Evolutionary conservation across 257 asterid genomes (phyloP), one percentile per base, ranked within the genome.

Genomic region (Rehmannia glutinosa): DNA sequence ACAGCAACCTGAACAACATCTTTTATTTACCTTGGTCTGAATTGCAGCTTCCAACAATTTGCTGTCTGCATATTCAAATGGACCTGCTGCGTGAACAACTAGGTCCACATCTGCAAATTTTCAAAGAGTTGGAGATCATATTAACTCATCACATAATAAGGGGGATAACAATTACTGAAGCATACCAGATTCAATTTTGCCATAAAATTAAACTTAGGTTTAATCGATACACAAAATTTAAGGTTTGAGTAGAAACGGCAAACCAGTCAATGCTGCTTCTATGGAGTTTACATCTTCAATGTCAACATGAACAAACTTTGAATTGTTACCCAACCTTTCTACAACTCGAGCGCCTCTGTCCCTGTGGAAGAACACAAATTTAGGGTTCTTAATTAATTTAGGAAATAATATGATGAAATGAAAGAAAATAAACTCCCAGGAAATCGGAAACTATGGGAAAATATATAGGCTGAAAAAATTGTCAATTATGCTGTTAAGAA

Each of bases 21-120:
- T 28, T 28, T 28, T 42, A 8, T 8, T 52, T 52, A 54, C 62
- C 62, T 54, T 54, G 21, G 62, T 13, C 62, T 27, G 23, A 15
- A 54, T 54, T 25, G 62, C 62, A 27, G 62, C 62, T 30, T 54
- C 62, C 23, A 54, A 54, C 1, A 54, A 41, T 9, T 54, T 54
- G 23, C 23, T 24, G 42, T 54, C 62, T 6, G 41, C 24, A 15
- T 54, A 54, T 28, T 54, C 62, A 15, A 25, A 54, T 8, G 62
- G 62, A 16, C 62, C 62, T 4, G 62, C 62, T 4, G 62, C 62
- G 13, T 54, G 39, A 27, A 54, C 42, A 27, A 54, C 62, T 13
- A 54, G 23, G 62, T 54, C 62, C 62, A 30, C 62, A 54, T 54
- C 62, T 54, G 62, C 62, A 54, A 25, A 25, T 54, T 19, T 13